Evolutionary conservation across 208 protist species (phyloP), one percentile per base, ranked within the genome.

Genomic region (Trypanosoma lewisi): DNA sequence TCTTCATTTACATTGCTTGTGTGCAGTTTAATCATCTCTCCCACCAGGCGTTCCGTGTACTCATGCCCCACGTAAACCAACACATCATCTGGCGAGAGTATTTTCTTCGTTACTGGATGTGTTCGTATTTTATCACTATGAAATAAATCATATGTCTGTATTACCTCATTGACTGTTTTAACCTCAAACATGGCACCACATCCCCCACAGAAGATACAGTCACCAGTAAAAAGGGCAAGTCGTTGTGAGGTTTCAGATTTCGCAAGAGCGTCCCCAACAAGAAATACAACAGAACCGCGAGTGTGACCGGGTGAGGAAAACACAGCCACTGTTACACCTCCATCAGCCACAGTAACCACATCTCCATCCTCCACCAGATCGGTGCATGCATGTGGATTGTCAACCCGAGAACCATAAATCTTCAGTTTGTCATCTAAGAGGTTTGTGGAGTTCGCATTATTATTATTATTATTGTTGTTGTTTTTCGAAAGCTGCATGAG

Each of bases 141-240:
- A 48, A 91, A 89, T 12, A 75, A 49, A 25, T 65, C 68, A 5
- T 70, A 33, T n/a, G 80, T 77, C 42, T 84, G 63, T 16, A 70
- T 30, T 5, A 93, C 67, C 41, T 91, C 64, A 25, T 76, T 61
- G 4, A 91, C 59, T 2, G 70, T 72, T 30, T 21, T 37, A 1
- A 79, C 80, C 74, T 98, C 94, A 65, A 98, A 98, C 36, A 91
- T 84, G 9, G 85, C 74, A 1, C 97, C 97, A 52, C 85, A 93
- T 5, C 95, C 95, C 42, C 81, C 93, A 50, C 85, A 85, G 76
- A 98, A 98, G 50, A 98, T 81, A 19, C 85, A 90, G 63, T 98
- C 97, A 19, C 97, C 94, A 1, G 89, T 96, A 75, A 98, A 98
- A 42, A 97, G 70, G 7, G 83, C 83, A 8, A 80, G 63, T 45